Conservation (phyloP, 2,329 filamentous ascomycete species). For the Ophiostoma piceae region DNA sequence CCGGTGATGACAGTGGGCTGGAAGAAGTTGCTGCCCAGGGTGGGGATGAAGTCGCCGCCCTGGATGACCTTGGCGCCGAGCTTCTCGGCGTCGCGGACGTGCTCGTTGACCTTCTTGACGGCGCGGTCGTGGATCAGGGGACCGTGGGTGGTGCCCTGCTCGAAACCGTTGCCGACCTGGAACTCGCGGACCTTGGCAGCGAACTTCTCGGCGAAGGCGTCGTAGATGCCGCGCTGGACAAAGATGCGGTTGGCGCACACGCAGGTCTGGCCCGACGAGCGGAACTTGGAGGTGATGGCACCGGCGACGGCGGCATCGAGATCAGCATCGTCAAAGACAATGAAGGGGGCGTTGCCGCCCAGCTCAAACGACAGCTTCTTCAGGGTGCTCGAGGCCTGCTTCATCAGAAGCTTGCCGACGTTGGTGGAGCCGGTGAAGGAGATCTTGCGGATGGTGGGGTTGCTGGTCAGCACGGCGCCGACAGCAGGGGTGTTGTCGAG, state of each 20-base stretch:
- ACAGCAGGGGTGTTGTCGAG: slow-evolving; percentile 73
- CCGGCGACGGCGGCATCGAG: slow-evolving; percentile 78
- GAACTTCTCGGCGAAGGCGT: slow-evolving; percentile 64
- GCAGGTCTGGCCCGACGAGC: slow-evolving; percentile 91
- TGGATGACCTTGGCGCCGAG: slow-evolving; percentile 72
- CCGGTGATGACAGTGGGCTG: slow-evolving; percentile 82
- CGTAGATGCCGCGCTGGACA: slow-evolving; percentile 72
- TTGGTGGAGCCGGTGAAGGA: slow-evolving; percentile 83
- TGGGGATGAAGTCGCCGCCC: slow-evolving; percentile 67
- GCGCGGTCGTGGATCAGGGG: slow-evolving; percentile 83
- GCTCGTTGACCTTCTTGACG: slow-evolving; percentile 68
- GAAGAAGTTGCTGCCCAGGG: slow-evolving; percentile 81
- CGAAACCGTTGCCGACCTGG: slow-evolving; percentile 70
- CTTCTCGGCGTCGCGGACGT: slow-evolving; percentile 70
- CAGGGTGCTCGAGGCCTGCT: slow-evolving; percentile 74
- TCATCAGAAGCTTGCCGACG: slow-evolving; percentile 75
- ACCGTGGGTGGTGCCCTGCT: slow-evolving; percentile 66
- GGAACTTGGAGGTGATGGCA: slow-evolving; percentile 84
- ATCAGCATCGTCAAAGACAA: slow-evolving; percentile 94
- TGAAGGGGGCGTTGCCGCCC: slow-evolving; percentile 91
- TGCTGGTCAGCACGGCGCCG: slow-evolving; percentile 70
- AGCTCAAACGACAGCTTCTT: slow-evolving; percentile 85
- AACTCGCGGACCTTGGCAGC: slow-evolving; percentile 68
- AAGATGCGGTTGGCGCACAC: slow-evolving; percentile 84
- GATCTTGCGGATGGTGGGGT: slow-evolving; percentile 74